Conservation (phyloP, 805 yeast species). For the Debaryomyces tyrocola region DNA sequence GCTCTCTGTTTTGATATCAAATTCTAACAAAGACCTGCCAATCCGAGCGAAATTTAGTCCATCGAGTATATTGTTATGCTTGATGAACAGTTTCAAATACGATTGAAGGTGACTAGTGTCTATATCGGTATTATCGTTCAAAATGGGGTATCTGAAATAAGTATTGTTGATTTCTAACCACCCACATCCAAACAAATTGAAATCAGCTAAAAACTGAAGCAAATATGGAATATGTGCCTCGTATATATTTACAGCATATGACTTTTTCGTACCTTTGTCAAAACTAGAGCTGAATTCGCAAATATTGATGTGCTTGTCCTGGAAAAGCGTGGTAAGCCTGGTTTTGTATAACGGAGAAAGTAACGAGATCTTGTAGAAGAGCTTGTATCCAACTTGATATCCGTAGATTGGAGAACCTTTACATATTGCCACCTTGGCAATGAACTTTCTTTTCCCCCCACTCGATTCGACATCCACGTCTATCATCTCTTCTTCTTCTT, state of each 20-base stretch:
- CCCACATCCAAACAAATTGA: conserved; percentile 79
- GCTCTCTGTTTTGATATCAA: conserved; percentile 64
- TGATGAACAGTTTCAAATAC: conserved; percentile 19
- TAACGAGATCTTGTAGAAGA: conserved; percentile 67
- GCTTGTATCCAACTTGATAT: conserved; percentile 61
- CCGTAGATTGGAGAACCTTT: conserved; percentile 86
- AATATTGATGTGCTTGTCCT: conserved; percentile 17
- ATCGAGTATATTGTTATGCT: conserved; percentile 28
- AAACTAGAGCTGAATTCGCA: not conserved
- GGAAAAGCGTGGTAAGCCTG: conserved; percentile 50
- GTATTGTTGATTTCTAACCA: conserved; percentile 57
- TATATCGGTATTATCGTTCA: conserved; percentile 13
- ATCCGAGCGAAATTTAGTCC: conserved; percentile 44
- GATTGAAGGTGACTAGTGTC: conserved; percentile 10
- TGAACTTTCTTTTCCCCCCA: conserved; percentile 32
- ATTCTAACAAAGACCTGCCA: conserved; percentile 65
- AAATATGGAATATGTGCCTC: conserved; percentile 81
- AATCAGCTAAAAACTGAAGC: conserved; percentile 80
- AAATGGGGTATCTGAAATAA: conserved; percentile 59
- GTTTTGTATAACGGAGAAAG: conserved; percentile 60
- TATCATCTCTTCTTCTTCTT: conserved; percentile 5
- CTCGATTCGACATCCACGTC: conserved; percentile 7
- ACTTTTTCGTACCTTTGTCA: not conserved
- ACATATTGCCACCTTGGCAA: conserved; percentile 64
- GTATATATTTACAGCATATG: conserved; percentile 26